Conservation (phyloP, 2,329 filamentous ascomycete genomes). For the Seiridium unicorne region DNA sequence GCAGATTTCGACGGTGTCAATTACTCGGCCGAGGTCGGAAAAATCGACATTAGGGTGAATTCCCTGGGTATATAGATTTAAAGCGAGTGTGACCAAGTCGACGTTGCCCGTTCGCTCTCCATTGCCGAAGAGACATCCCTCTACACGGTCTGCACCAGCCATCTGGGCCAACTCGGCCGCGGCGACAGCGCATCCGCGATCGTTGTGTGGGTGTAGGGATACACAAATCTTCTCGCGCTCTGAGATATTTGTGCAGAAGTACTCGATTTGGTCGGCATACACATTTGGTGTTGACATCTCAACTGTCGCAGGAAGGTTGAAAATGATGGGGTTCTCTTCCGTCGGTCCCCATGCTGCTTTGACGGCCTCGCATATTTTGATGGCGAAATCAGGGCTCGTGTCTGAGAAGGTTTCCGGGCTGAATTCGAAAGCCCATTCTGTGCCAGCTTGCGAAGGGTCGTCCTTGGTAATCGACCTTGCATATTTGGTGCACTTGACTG, state of each 20-base stretch:
- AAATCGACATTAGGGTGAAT: constrained; percentile 85
- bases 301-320: constrained; percentile 95
- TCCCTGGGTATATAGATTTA: constrained; percentile 95
- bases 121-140: constrained; percentile 70
- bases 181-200: constrained; percentile 84
- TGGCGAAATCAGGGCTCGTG: constrained; percentile 76
- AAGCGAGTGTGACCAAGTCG: constrained; percentile 84
- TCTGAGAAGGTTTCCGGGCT: constrained; percentile 90
- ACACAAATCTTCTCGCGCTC: constrained; percentile 86
- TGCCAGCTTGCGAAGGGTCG: constrained; percentile 54
- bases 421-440: constrained; percentile 79
- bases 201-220: constrained; percentile 92
- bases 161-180: constrained; percentile 92
- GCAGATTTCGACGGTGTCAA: constrained; percentile 85
- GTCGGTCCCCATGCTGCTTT: constrained; percentile 90
- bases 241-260: constrained; percentile 82
- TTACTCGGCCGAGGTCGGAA: constrained; percentile 81
- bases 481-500: constrained; percentile 81
- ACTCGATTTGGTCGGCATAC: constrained; percentile 95
- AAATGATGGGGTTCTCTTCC: constrained; percentile 80
- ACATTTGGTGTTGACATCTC: constrained; percentile 94
- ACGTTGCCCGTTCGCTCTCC: constrained; percentile 96
- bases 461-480: constrained; percentile 89
- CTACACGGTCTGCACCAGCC: constrained; percentile 91
- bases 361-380: constrained; percentile 86